phyloP scores from a whole-genome alignment of 345 rosid genomes.

The Corymbia maculata region DNA sequence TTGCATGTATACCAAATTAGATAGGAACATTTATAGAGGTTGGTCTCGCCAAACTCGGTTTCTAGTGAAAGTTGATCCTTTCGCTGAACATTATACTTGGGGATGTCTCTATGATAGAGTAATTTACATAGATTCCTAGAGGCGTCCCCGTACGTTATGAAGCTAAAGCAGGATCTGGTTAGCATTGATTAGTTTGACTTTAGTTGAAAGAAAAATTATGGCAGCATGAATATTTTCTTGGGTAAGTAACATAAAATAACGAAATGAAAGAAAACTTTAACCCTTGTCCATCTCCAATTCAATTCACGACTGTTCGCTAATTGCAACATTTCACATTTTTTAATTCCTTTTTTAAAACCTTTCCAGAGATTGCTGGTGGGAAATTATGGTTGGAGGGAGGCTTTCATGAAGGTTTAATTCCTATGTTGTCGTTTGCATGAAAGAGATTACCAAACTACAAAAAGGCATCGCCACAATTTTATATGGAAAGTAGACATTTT shows the following conservation, averaged over 20 bases:
- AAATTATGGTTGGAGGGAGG: not conserved
- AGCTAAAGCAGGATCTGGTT: not conserved
- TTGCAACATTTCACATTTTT: not conserved
- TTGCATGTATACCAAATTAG: not conserved
- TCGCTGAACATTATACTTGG: not conserved
- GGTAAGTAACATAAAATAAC: not conserved
- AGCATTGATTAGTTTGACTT: not conserved
- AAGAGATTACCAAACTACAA: not conserved
- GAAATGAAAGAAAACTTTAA: not conserved
- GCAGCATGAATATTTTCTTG: not conserved
- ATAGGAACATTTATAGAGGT: not conserved
- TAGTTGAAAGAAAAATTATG: not conserved
- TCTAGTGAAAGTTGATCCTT: not conserved
- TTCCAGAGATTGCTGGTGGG: not conserved
- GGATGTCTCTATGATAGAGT: not conserved
- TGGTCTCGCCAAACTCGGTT: not conserved
- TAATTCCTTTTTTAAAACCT: not conserved
- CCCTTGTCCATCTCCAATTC: not conserved
- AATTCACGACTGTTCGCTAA: not conserved
- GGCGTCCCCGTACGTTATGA: not conserved
- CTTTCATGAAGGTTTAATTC: not conserved
- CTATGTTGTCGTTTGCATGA: not conserved
- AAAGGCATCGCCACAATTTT: not conserved
- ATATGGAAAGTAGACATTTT: not conserved
- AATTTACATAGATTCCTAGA: not conserved